These are phyloP conservation scores for Henckelia pumila DNA, from an alignment of 257 asterid genomes.

Conservation along the genomic window DNA sequence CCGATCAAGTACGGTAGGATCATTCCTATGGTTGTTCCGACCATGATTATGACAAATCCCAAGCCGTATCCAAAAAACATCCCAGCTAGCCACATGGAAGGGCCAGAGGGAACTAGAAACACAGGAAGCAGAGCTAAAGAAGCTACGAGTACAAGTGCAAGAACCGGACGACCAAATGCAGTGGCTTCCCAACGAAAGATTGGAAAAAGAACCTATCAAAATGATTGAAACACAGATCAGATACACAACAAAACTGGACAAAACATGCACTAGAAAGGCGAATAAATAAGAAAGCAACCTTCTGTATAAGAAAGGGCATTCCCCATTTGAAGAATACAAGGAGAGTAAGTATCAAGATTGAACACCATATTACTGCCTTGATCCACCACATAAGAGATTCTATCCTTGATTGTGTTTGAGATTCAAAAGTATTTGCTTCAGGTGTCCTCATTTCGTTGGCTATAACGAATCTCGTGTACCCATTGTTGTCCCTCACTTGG, in stretches of 20 bases:
- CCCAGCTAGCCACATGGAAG: conserved; percentile 98
- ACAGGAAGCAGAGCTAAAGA: conserved; percentile 86
- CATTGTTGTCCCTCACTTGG: conserved; percentile 58
- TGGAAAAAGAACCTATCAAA: conserved; percentile 66
- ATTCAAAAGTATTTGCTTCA: conserved; percentile 26
- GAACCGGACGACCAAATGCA: conserved; percentile 79
- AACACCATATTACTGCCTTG: conserved; percentile 38
- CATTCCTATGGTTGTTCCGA: conserved; percentile 88
- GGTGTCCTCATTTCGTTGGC: conserved; percentile 43
- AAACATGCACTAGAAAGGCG: background rate
- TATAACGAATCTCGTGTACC: conserved; percentile 72
- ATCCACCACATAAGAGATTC: conserved; percentile 37
- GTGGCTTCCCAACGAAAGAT: conserved; percentile 89
- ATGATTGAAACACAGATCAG: conserved; percentile 34
- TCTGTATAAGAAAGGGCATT: conserved; percentile 42
- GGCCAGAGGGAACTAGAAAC: conserved; percentile 83
- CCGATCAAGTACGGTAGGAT: conserved; percentile 74
- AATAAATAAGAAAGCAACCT: conserved; percentile 26
- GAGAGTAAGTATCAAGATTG: conserved; percentile 21
- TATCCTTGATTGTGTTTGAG: conserved; percentile 23
- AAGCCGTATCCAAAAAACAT: conserved; percentile 92
- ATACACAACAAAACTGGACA: background rate
- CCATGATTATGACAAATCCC: conserved; percentile 85
- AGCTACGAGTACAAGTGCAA: conserved; percentile 71
- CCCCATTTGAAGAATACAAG: conserved; percentile 46